Conservation (phyloP, 2,329 filamentous ascomycete genomes). For the Parastagonospora avenae region DNA sequence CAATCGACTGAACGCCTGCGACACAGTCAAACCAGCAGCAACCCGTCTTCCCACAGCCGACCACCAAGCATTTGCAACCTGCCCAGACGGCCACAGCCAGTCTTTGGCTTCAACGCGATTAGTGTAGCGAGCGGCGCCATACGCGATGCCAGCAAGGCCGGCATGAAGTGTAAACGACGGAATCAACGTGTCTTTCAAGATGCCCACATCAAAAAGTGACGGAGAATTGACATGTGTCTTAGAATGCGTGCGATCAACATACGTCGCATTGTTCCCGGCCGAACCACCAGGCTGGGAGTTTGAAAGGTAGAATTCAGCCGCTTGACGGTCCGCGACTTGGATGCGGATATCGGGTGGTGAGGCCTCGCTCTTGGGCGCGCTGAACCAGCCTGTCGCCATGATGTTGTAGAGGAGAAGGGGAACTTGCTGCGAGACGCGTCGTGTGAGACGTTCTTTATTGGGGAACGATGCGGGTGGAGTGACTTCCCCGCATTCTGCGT, state of each 20-base stretch:
- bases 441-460: slow-evolving; percentile 12
- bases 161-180: slow-evolving; percentile 62
- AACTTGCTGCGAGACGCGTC: slow-evolving; percentile 4
- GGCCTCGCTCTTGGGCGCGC: slow-evolving; percentile 20
- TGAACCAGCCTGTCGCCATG: slow-evolving; percentile 39
- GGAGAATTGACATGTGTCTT: slow-evolving; percentile 37
- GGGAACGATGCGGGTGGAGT: slow-evolving; percentile 8
- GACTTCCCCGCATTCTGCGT: slow-evolving; percentile 29
- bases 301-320: slow-evolving; percentile 41
- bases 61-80: slow-evolving; percentile 66
- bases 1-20: slow-evolving; percentile 54
- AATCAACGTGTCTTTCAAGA: slow-evolving; percentile 59
- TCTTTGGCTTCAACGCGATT: slow-evolving; percentile 66
- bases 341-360: slow-evolving; percentile 37
- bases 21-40: slow-evolving; percentile 52
- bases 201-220: slow-evolving; percentile 52
- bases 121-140: slow-evolving; percentile 57
- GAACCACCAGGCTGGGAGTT: slow-evolving; percentile 8
- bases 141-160: slow-evolving; percentile 58
- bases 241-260: slow-evolving; percentile 39
- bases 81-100: slow-evolving; percentile 62
- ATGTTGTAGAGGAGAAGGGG: slow-evolving; percentile 5
- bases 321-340: slow-evolving; percentile 37
- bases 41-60: slow-evolving; percentile 61
- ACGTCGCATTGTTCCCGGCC: slow-evolving; percentile 2